Base-by-base conservation (phyloP, 2,329 filamentous ascomycete species). In the Calonectria henricotiae region DNA sequence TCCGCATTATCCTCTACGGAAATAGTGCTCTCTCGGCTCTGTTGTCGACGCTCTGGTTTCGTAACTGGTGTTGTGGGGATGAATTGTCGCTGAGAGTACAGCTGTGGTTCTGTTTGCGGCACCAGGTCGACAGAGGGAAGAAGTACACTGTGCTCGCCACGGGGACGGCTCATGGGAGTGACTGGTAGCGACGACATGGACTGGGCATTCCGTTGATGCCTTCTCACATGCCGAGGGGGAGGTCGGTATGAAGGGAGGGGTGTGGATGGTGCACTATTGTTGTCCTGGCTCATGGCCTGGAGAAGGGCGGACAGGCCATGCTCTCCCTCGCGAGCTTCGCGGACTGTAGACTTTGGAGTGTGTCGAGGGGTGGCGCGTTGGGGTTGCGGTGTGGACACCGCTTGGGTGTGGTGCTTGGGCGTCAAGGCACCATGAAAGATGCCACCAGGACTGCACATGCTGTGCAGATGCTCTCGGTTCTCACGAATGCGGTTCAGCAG, bases 1-100 rank as follows among this genome's bases (percentile, higher is more conserved):
- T 90, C 88, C 75, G 87, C 89, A 62, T 87, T 89, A 68, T 91
- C 88, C 49, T 88, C 88, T 23, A 89, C 92, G 1, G 94, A 96
- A 60, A 96, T 95, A 1, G 94, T 97, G 83, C 93, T 96, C 80
- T 97, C 94, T 70, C 94, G 90, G 80, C 94, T 95, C 81, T 91
- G 90, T 63, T 89, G 89, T 43, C 89, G 86, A 60, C 85, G 84
- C 23, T 85, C 83, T 41, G 80, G 78, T 61, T 79, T 80, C 15
- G 82, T 80, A 9, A 82, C 80, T 1, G 87, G 85, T 0, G 86
- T 87, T n/a, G 83, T 84, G 6, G 85, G 83, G 2, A 82, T 78
- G 67, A 83, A 83, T n/a, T 84, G 83, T 60, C 78, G 73, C 69
- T 79, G 80, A 11, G 76, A 68, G 70, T 85, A 83, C 47, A 86